These are phyloP conservation scores for Xylaria sp. DNA, from an alignment of 2,329 filamentous ascomycete genomes.

Conservation along the genomic window DNA sequence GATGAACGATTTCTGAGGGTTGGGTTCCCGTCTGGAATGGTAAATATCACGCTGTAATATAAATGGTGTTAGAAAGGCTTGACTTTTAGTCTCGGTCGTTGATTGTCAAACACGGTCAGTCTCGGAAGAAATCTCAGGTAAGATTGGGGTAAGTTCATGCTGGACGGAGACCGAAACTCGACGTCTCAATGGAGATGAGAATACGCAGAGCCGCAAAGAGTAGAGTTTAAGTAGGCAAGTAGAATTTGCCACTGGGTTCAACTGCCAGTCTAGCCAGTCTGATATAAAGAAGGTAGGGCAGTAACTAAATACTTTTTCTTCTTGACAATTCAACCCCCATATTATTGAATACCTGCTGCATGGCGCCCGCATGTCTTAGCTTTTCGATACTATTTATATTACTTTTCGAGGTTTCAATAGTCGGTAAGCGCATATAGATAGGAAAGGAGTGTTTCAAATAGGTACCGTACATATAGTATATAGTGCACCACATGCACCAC, in stretches of 20 bases:
- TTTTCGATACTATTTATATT: background rate
- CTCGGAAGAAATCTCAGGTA: slow-evolving; percentile 40
- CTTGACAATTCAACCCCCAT: background rate
- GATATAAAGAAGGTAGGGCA: too few relatives aligned
- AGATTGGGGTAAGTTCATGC: slow-evolving; percentile 22
- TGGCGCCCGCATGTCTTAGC: slow-evolving; percentile 13
- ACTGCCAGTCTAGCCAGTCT: background rate
- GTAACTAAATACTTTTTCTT: background rate
- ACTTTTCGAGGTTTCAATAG: slow-evolving; percentile 1
- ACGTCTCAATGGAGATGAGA: slow-evolving; percentile 17
- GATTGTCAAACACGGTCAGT: slow-evolving; percentile 42
- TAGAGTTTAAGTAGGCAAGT: background rate
- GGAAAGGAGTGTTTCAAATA: slow-evolving; percentile 23
- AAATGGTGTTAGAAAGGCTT: background rate
- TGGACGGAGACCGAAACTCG: slow-evolving; percentile 26
- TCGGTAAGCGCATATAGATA: background rate
- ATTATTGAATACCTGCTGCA: background rate
- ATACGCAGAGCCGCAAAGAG: slow-evolving; percentile 31
- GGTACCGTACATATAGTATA: background rate
- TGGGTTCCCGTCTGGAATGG: background rate
- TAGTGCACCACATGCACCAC: slow-evolving; percentile 3
- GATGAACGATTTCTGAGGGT: background rate
- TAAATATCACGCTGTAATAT: slow-evolving; percentile 3
- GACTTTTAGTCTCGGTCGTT: background rate
- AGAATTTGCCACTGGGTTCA: background rate